phyloP scores from a whole-genome alignment of 345 rosid species.

The Gossypium stocksii region DNA sequence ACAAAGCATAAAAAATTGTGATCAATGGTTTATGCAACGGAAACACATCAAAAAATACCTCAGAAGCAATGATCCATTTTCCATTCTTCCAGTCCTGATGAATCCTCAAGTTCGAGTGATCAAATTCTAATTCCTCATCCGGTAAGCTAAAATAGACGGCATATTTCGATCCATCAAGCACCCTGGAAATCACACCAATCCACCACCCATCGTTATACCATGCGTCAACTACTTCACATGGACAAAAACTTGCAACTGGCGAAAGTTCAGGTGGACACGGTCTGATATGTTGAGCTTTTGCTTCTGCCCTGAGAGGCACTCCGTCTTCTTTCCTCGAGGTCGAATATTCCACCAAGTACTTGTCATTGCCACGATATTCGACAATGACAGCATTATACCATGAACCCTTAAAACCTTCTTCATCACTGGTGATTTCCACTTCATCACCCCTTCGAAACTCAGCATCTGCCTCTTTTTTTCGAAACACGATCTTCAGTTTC shows the following conservation, averaged over 20 bases:
- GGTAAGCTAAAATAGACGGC: slow-evolving; percentile 33
- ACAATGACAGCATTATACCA: slow-evolving; percentile 49
- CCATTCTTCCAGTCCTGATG: slow-evolving; percentile 53
- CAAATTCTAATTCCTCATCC: slow-evolving; percentile 32
- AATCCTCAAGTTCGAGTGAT: slow-evolving; percentile 35
- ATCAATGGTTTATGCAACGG: not conserved
- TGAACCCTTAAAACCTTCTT: slow-evolving; percentile 52
- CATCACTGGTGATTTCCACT: slow-evolving; percentile 57
- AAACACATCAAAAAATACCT: slow-evolving; percentile 28
- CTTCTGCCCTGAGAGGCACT: slow-evolving; percentile 42
- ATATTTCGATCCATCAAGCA: slow-evolving; percentile 26
- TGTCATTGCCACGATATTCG: slow-evolving; percentile 31
- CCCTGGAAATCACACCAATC: slow-evolving; percentile 42
- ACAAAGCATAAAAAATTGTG: not conserved
- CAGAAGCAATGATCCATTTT: slow-evolving; percentile 39
- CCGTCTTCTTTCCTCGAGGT: slow-evolving; percentile 43
- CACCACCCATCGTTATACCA: slow-evolving; percentile 64
- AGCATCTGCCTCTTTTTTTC: slow-evolving; percentile 11
- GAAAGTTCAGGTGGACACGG: slow-evolving; percentile 45
- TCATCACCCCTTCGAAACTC: slow-evolving; percentile 21
- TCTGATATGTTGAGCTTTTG: slow-evolving; percentile 28
- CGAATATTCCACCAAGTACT: slow-evolving; percentile 46
- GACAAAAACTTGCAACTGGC: slow-evolving; percentile 21
- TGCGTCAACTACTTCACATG: slow-evolving; percentile 50
- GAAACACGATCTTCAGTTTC: slow-evolving; percentile 26